Evolutionary conservation across 2,329 filamentous ascomycete species (phyloP).

Genomic region (Xylariales sp.): DNA sequence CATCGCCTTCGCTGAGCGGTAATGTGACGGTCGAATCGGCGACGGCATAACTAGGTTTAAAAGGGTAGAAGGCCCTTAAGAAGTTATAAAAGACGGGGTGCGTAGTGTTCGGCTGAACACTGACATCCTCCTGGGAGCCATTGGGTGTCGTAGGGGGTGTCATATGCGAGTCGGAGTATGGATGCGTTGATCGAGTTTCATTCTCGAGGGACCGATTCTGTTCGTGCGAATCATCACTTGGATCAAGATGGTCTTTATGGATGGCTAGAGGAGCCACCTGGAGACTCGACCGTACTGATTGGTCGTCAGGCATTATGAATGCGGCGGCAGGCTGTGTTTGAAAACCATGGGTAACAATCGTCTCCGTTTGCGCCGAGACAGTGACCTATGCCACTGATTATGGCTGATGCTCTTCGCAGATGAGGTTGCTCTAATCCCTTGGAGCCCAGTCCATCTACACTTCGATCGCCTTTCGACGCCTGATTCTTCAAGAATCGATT

Average conservation of each 20-base stretch:
- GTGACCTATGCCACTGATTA: not conserved
- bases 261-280: constrained; percentile 57
- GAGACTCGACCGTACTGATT: constrained; percentile 51
- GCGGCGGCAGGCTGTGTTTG: constrained; percentile 28
- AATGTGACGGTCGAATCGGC: constrained; percentile 85
- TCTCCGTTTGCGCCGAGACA: not conserved
- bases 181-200: constrained; percentile 28
- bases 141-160: constrained; percentile 75
- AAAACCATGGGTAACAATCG: constrained; percentile 31
- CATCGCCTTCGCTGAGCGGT: constrained; percentile 82
- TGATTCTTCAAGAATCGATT: too few relatives aligned
- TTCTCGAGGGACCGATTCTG: constrained; percentile 20
- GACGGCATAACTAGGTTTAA: constrained; percentile 72
- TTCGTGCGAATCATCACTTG: constrained; percentile 20
- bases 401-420: too few relatives aligned
- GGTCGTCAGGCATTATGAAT: constrained; percentile 43
- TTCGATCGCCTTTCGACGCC: too few relatives aligned
- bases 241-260: constrained; percentile 35
- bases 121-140: constrained; percentile 57
- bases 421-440: too few relatives aligned
- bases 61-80: constrained; percentile 88
- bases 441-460: too few relatives aligned
- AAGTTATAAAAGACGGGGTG: constrained; percentile 86
- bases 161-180: constrained; percentile 56
- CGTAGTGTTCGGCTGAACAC: constrained; percentile 30